Base-by-base conservation (phyloP, 108 stramenopile genomes). In the Cyclotella choctawhatcheeana region DNA sequence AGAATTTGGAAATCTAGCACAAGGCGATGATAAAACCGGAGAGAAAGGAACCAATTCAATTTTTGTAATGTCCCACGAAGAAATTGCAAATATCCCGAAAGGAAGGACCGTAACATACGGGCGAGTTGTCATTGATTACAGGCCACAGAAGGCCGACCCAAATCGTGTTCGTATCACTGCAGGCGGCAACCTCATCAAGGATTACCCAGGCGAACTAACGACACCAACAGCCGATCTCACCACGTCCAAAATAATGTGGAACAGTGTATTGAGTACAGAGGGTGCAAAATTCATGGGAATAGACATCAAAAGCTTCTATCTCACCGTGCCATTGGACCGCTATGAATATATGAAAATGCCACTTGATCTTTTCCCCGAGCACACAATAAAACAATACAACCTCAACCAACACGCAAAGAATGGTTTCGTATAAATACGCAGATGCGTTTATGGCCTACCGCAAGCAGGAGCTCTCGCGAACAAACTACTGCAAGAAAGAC, bases 281-380 rank as follows among this genome's bases (percentile, higher is more conserved):
- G 40, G 30, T 2, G 83, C 83, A 20, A 54, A 64, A 35, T 77
- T 35, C 64, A 55, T 77, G 64, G 55, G 54, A 27, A 5, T 69
- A 18, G 80, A 84, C 58, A 17, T 87, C 53, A 84, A 84, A 47
- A 65, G 80, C 32, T 84, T 84, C 58, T 88, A 82, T 54, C 71
- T 88, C 2, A 30, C 16, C 73, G 73, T 82, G 21, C 65, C 66
- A 8, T 51, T 85, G 69, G 64, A 69, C 20, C 17, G 54, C 0
- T 65, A 51, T 53, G 81, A 86, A 58, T 83, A 83, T 79, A 86
- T 82, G 72, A 27, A 68, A 12, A 40, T 40, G 37, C 37, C 37
- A 40, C 37, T 40, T 40, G 12, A 12, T 8, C 6, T 40, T 12
- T 8, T 40, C 37, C 37, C 37, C 12, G 37, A 48, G 4, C 47